Evolutionary conservation across 306 rosid species (phyloP).

Genomic region (Lathyrus sativus): DNA sequence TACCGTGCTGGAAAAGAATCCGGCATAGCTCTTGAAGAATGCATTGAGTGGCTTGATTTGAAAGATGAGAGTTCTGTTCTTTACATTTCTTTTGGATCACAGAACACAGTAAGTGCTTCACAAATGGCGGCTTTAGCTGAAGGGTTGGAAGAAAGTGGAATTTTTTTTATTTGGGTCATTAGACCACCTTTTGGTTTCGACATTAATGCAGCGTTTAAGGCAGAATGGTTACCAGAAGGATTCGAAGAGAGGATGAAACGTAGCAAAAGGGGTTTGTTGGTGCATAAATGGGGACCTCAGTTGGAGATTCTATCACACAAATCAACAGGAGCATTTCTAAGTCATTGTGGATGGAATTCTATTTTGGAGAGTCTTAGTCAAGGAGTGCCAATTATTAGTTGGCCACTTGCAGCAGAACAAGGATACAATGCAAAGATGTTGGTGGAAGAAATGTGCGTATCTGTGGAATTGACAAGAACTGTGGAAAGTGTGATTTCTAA

Average conservation of each 20-base stretch:
- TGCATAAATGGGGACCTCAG: conserved; percentile 80
- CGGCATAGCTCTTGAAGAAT: conserved; percentile 51
- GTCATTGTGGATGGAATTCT: conserved; percentile 95
- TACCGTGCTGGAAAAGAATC: conserved; percentile 51
- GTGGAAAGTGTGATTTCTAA: conserved; percentile 40
- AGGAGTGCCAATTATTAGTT: conserved; percentile 77
- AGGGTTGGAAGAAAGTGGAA: conserved; percentile 64
- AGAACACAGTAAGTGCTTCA: conserved; percentile 59
- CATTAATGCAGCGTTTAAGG: conserved; percentile 48
- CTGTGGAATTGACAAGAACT: conserved; percentile 58
- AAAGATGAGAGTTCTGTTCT: conserved; percentile 53
- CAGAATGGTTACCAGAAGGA: conserved; percentile 67
- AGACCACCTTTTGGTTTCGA: conserved; percentile 75
- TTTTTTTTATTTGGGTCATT: conserved; percentile 66
- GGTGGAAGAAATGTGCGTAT: conserved; percentile 70
- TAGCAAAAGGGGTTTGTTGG: conserved; percentile 48
- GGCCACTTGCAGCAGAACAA: conserved; percentile 87
- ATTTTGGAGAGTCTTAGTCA: conserved; percentile 68
- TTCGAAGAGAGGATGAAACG: conserved; percentile 60
- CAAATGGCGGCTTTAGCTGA: conserved; percentile 74
- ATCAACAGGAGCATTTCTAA: conserved; percentile 60
- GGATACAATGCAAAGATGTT: conserved; percentile 73
- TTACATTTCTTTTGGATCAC: conserved; percentile 83
- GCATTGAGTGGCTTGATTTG: conserved; percentile 58
- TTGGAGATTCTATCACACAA: conserved; percentile 68